Conservation (phyloP, 2,329 filamentous ascomycete genomes). For the Tympanopsis confertula region DNA sequence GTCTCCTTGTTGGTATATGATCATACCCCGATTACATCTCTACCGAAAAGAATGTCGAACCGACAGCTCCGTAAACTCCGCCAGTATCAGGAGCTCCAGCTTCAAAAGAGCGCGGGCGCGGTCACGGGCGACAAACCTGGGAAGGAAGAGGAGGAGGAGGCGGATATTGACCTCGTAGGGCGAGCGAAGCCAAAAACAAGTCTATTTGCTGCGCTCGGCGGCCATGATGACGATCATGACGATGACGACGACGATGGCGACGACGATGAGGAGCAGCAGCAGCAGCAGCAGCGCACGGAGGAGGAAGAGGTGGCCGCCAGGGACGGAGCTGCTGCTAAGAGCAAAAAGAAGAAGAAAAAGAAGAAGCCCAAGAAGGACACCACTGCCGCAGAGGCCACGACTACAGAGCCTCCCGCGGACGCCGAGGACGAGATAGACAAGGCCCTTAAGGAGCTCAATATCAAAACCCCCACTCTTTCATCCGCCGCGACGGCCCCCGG, state of each 20-base stretch:
- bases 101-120: constrained; percentile 1
- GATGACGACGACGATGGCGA: constrained; percentile 20
- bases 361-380: constrained; percentile 17
- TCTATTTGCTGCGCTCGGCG: constrained; percentile 39
- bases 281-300: constrained; percentile 6
- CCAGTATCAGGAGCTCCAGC: constrained; percentile 32
- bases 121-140: constrained; percentile 11
- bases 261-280: constrained; percentile 8
- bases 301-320: constrained; percentile 8
- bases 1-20: too few relatives aligned
- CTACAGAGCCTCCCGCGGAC: constrained; percentile 8
- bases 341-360: constrained; percentile 19
- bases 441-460: constrained; percentile 35
- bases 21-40: too few relatives aligned
- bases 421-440: constrained; percentile 43
- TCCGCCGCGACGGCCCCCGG: constrained; percentile 3
- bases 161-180: constrained; percentile 18
- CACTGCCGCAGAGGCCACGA: constrained; percentile 5
- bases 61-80: constrained; percentile 39
- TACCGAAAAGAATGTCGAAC: constrained; percentile 35
- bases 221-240: constrained; percentile 26
- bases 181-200: constrained; percentile 27
- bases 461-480: constrained; percentile 13
- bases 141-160: constrained; percentile 15
- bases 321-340: constrained; percentile 19